A percentile compares a stretch with the other conserved stretches of the same genome.
phyloP scores from a whole-genome alignment of 2,329 filamentous ascomycete genomes.

The Exophiala alcalophila region DNA sequence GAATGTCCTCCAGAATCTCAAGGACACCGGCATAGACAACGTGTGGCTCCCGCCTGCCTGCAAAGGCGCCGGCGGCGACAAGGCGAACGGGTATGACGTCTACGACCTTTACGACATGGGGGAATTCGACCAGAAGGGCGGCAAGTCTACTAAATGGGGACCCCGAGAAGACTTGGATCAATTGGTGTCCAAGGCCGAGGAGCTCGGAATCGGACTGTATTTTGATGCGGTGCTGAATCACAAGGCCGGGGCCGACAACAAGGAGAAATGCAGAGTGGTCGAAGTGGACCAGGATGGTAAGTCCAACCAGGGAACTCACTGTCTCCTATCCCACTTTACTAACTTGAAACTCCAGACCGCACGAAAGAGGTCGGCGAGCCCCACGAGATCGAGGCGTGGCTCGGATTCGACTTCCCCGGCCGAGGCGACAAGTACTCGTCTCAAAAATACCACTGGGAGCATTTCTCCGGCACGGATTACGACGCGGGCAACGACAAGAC shows the following conservation, averaged over 20 bases:
- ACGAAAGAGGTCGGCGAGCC: slow-evolving; percentile 53
- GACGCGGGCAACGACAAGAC: slow-evolving; percentile 56
- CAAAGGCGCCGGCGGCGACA: slow-evolving; percentile 60
- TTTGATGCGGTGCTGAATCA: slow-evolving; percentile 73
- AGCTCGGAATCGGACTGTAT: slow-evolving; percentile 56
- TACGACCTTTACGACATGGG: slow-evolving; percentile 70
- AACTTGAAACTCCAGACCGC: slow-evolving; percentile 44
- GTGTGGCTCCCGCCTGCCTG: slow-evolving; percentile 70
- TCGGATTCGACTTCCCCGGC: slow-evolving; percentile 64
- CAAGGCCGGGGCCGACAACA: slow-evolving; percentile 65
- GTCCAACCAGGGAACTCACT: slow-evolving; percentile 1
- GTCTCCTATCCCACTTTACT: too few relatives aligned
- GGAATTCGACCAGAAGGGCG: slow-evolving; percentile 70
- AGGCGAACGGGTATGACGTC: slow-evolving; percentile 64
- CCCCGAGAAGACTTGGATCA: slow-evolving; percentile 58
- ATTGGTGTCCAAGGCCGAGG: slow-evolving; percentile 51
- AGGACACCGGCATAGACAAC: slow-evolving; percentile 59
- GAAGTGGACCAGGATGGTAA: slow-evolving; percentile 58
- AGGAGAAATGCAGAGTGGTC: slow-evolving; percentile 60
- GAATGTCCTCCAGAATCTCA: slow-evolving; percentile 52
- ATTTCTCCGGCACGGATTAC: slow-evolving; percentile 68
- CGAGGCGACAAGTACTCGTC: slow-evolving; percentile 58
- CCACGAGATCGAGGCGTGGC: slow-evolving; percentile 65
- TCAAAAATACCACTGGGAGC: slow-evolving; percentile 63
- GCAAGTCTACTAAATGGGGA: slow-evolving; percentile 66